These are phyloP conservation scores for Metschnikowia matae DNA, from an alignment of 805 yeast species.

Conservation along the genomic window DNA sequence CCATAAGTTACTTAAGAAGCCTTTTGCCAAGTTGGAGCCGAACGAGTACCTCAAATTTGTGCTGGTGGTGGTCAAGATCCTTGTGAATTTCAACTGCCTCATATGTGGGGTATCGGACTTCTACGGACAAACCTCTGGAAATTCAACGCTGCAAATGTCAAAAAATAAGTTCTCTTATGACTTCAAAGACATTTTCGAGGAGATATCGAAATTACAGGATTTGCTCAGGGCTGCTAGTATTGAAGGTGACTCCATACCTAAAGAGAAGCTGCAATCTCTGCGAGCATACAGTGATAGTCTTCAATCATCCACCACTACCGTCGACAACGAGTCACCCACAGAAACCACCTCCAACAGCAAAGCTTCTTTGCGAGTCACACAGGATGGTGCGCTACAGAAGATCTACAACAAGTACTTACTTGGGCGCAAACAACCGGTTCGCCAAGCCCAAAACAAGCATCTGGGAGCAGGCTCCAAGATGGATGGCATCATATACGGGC, in stretches of 20 bases:
- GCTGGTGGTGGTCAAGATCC: slow-evolving; percentile 33
- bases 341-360: neutral
- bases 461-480: slow-evolving; percentile 2
- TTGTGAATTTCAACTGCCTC: slow-evolving; percentile 32
- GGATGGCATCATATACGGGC: slow-evolving; percentile 21
- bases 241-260: neutral
- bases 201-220: slow-evolving; percentile 1
- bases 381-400: neutral
- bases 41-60: slow-evolving; percentile 37
- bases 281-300: neutral
- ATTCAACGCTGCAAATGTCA: neutral
- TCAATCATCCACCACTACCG: neutral
- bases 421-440: neutral
- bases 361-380: neutral
- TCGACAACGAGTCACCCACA: neutral
- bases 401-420: slow-evolving; percentile 1
- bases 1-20: slow-evolving; percentile 39
- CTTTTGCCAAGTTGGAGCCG: slow-evolving; percentile 33
- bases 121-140: neutral
- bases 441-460: neutral
- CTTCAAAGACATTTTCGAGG: slow-evolving; percentile 20
- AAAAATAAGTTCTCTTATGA: slow-evolving; percentile 10
- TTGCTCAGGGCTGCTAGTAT: neutral
- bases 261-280: neutral
- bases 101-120: neutral